Percentiles rank a stretch among this genome's conserved stretches.
phyloP scores from a whole-genome alignment of 2,329 filamentous ascomycete genomes.

The Pseudogymnoascus verrucosus region DNA sequence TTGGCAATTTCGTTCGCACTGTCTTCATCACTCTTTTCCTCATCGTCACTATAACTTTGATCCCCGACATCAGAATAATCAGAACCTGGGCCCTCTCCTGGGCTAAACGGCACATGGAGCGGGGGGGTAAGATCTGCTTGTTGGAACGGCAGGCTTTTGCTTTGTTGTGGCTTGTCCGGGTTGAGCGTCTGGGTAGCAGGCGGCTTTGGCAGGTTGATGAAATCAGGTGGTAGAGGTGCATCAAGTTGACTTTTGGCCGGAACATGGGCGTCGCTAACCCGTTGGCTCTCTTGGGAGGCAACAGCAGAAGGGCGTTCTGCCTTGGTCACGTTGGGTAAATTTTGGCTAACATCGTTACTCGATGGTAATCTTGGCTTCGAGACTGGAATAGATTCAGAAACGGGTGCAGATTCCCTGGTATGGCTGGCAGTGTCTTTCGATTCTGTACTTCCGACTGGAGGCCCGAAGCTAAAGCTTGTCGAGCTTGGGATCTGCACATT shows the following conservation, averaged over 20 bases:
- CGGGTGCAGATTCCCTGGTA: background rate
- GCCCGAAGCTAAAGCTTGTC: background rate
- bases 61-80: slow-evolving; percentile 26
- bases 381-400: background rate
- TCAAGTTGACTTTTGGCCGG: background rate
- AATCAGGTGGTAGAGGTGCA: slow-evolving; percentile 35
- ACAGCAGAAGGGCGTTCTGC: background rate
- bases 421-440: background rate
- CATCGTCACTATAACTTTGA: slow-evolving; percentile 36
- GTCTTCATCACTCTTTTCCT: slow-evolving; percentile 53
- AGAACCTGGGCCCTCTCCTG: slow-evolving; percentile 19
- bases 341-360: background rate
- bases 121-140: slow-evolving; percentile 20
- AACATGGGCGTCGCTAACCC: background rate
- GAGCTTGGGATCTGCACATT: background rate
- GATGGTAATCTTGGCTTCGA: background rate
- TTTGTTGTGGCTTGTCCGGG: slow-evolving; percentile 1
- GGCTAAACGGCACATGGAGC: slow-evolving; percentile 24
- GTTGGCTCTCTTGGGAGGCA: background rate
- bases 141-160: slow-evolving; percentile 15
- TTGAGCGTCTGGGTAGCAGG: slow-evolving; percentile 22
- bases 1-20: slow-evolving; percentile 57
- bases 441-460: background rate
- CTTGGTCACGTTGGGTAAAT: background rate
- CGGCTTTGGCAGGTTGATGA: slow-evolving; percentile 26